Evolutionary conservation across 2,329 filamentous ascomycete genomes (phyloP), one percentile per base, ranked within the genome.

Genomic region (Cytospora mali): DNA sequence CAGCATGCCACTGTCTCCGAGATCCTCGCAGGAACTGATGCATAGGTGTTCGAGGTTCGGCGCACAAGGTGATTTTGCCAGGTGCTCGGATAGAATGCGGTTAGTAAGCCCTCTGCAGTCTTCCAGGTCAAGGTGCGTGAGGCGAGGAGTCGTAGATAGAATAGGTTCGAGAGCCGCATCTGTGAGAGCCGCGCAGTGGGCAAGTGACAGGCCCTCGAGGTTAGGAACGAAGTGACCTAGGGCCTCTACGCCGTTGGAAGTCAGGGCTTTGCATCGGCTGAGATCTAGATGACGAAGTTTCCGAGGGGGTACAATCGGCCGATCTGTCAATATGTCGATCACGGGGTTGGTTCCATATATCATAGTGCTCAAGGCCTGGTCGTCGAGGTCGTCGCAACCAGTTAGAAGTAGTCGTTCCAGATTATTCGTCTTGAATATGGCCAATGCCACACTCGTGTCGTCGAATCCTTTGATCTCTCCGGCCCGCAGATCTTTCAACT

Each of bases 101-200:
- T 98, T 96, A 21, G 90, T 93, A 16, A 98, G 78, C 29, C 88
- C 81, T 6, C 87, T 82, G 14, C 97, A 81, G 69, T 97, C 93
- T 75, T 99, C 95, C 2, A 98, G 78, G 68, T 98, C 95, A 49
- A 99, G 81, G 72, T 96, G 92, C 0, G 91, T 93, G 21, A 99
- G 83, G 6, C 84, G 81, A 1, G 92, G 90, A 0, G 90, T 86
- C 0, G 91, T 91, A 6, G 87, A 87, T 3, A 98, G 77, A 23
- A 98, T 81, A 1, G 86, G 83, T 53, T 85, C 84, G 25, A 99
- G 80, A 0, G 89, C 88, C 0, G 81, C 82, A 69, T 97, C 92
- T 0, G 87, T 91, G 56, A 98, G 75, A 14, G 84, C 79, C n/a
- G 81, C 81, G 71, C 93, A 93, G 64, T 92, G 90, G 6, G 88